phyloP scores from a whole-genome alignment of 2,329 filamentous ascomycete genomes.

The Pseudogymnoascus sp. region DNA sequence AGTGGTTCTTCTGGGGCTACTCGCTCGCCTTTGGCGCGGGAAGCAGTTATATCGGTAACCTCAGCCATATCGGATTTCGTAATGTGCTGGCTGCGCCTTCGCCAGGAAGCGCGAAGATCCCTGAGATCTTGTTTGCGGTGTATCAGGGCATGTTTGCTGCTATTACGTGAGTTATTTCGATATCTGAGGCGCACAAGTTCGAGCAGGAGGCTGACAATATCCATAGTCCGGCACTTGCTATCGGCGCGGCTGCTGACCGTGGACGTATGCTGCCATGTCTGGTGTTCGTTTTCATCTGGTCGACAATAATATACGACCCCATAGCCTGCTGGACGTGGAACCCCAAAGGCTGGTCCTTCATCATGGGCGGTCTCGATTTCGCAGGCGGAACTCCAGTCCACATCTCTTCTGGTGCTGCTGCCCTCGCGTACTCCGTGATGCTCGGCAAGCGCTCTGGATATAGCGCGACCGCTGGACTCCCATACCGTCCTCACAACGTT shows the following conservation, averaged over 20 bases:
- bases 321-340: slow-evolving; percentile 98
- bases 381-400: slow-evolving; percentile 60
- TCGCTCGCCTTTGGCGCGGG: slow-evolving; percentile 27
- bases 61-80: slow-evolving; percentile 72
- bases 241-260: slow-evolving; percentile 78
- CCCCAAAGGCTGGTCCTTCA: slow-evolving; percentile 59
- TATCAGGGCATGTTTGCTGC: slow-evolving; percentile 86
- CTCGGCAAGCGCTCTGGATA: slow-evolving; percentile 66
- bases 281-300: slow-evolving; percentile 90
- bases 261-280: slow-evolving; percentile 83
- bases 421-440: slow-evolving; percentile 85
- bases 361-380: slow-evolving; percentile 22
- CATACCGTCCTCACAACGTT: slow-evolving; percentile 88
- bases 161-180: slow-evolving; percentile 52
- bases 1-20: slow-evolving; percentile 62
- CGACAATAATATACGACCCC: slow-evolving; percentile 82
- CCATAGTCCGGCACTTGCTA: slow-evolving; percentile 64
- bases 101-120: slow-evolving; percentile 63
- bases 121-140: slow-evolving; percentile 76
- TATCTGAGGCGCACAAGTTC: not conserved
- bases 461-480: slow-evolving; percentile 70
- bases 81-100: slow-evolving; percentile 69
- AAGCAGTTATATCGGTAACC: slow-evolving; percentile 64
- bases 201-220: slow-evolving; percentile 10
- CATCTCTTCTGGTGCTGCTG: slow-evolving; percentile 74